phyloP scores from a whole-genome alignment of 352 stramenopile species.

The Phytophthora brassicae region DNA sequence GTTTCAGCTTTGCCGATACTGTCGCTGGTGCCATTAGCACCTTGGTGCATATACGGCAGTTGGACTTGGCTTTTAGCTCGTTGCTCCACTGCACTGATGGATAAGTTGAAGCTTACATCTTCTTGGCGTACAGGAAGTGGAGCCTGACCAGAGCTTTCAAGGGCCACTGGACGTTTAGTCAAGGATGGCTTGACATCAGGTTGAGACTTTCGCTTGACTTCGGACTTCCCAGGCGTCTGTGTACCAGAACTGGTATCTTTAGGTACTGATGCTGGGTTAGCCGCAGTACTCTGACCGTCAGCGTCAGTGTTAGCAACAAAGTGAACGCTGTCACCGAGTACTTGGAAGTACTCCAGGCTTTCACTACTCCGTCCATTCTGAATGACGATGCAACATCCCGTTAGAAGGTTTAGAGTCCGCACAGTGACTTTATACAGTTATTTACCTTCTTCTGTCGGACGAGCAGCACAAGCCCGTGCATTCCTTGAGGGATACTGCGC shows the following conservation, averaged over 20 bases:
- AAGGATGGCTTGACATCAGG: neutral
- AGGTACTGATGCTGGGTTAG: neutral
- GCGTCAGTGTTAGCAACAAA: slow-evolving; percentile 26
- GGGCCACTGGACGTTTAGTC: neutral
- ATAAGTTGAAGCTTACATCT: slow-evolving; percentile 76
- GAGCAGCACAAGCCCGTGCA: slow-evolving; percentile 62
- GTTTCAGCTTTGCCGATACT: neutral
- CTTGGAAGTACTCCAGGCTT: slow-evolving; percentile 66
- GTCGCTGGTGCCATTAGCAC: neutral
- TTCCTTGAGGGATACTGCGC: slow-evolving; percentile 56
- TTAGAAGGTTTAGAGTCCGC: slow-evolving; percentile 2
- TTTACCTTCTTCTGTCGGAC: slow-evolving; percentile 76
- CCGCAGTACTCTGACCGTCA: neutral
- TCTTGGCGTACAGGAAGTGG: slow-evolving; percentile 50
- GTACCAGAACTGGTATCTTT: slow-evolving; percentile 4
- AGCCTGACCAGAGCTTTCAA: slow-evolving; percentile 10
- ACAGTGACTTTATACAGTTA: neutral
- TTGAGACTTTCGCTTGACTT: slow-evolving; percentile 14
- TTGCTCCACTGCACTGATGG: slow-evolving; percentile 60
- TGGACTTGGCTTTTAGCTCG: slow-evolving; percentile 60
- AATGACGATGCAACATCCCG: neutral
- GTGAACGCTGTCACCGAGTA: slow-evolving; percentile 21
- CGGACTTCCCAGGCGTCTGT: neutral
- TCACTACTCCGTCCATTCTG: slow-evolving; percentile 71
- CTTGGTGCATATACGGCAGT: slow-evolving; percentile 76